phyloP scores from a whole-genome alignment of 192 early-diverging fungal genomes.

The Coemansia sp. region DNA sequence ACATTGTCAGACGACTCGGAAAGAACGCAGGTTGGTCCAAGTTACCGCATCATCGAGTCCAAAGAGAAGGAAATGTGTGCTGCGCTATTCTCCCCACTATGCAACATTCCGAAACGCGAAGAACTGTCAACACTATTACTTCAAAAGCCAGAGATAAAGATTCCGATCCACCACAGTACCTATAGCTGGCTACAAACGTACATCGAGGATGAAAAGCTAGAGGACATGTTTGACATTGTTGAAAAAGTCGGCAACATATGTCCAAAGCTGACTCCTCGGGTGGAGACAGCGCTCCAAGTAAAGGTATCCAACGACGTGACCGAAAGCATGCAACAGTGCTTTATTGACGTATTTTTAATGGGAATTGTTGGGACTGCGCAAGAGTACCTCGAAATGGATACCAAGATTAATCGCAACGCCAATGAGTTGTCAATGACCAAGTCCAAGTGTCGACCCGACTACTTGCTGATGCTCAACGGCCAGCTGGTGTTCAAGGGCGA shows the following conservation, averaged over 20 bases:
- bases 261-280: constrained; percentile 33
- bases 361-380: constrained; percentile 36
- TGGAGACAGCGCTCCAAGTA: constrained; percentile 32
- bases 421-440: constrained; percentile 35
- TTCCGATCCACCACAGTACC: constrained; percentile 29
- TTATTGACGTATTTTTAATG: constrained; percentile 41
- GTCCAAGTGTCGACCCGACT: constrained; percentile 31
- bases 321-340: constrained; percentile 46
- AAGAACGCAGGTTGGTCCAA: constrained; percentile 4
- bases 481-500: constrained; percentile 53
- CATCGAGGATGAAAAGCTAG: constrained; percentile 13
- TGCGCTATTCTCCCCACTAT: constrained; percentile 18
- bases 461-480: constrained; percentile 30
- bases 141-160: constrained; percentile 8
- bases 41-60: constrained; percentile 4
- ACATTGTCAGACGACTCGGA: constrained; percentile 17
- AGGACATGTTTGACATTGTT: constrained; percentile 26
- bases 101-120: constrained; percentile 6
- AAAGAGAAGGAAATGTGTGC: constrained; percentile 29
- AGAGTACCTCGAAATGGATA: constrained; percentile 18
- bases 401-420: constrained; percentile 41
- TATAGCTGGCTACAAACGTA: constrained; percentile 19
- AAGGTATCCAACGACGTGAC: constrained; percentile 22
- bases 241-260: constrained; percentile 41
- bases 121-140: constrained; percentile 12